Evolutionary conservation across 768 basidiomycete genomes (phyloP), one percentile per base, ranked within the genome.

Genomic region (Tulasnella sp.): DNA sequence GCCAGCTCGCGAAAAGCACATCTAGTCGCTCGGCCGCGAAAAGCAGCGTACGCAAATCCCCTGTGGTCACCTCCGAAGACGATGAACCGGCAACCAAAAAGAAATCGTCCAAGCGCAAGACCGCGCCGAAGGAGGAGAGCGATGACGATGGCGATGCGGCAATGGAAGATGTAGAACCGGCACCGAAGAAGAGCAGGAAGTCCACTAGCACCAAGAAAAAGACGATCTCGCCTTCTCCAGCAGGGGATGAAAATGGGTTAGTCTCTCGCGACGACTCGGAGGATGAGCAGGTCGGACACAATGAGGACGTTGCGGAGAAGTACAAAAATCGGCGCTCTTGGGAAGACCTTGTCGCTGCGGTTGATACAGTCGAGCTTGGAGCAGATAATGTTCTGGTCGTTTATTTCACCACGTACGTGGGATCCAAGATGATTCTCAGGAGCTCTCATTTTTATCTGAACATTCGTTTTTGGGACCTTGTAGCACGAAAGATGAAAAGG

Each of bases 41-140:
- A 52, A 34, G 58, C 24, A 21, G 50, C 17, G 41, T 34, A 56
- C 15, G 42, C 10, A 17, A 38, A 15, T 38, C 34, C 8, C 19
- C 45, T n/a, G 58, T 50, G 3, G 38, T 41, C 9, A 11, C 34
- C 5, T 56, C 55, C 4, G 55, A 55, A 47, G 77, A 76, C 51
- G 74, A 75, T 53, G 80, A 77, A 64, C 66, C 67, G 11, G 67
- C 67, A 7, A 26, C 71, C 64, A 42, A 52, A 69, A 26, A 73
- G 75, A 62, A 23, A 64, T 63, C 41, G 29, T 61, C 21, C 51
- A 55, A 17, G 49, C 65, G 34, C 51, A 34, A 45, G 48, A 56
- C 17, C 26, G 42, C 23, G 43, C 47, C 19, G 29, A 11, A 19
- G 19, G 47, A 7, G 5, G 51, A 65, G n/a, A 43, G 13, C 24